These are phyloP conservation scores for Datura wrightii DNA, from an alignment of 257 asterid species.

Conservation along the genomic window DNA sequence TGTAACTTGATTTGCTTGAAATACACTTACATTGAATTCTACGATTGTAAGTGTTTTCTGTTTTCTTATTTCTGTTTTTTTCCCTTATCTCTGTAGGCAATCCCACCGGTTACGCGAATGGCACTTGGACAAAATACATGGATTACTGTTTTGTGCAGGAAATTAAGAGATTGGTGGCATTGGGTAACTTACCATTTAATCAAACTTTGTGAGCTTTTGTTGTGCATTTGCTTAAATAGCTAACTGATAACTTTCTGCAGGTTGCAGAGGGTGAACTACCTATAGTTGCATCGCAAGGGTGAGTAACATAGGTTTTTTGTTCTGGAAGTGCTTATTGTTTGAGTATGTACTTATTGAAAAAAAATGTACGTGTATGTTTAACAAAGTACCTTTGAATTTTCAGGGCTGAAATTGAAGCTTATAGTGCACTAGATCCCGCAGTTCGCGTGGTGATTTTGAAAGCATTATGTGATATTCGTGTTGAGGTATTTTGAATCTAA, in stretches of 20 bases:
- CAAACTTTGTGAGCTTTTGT: slow-evolving; percentile 31
- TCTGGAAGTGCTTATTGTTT: slow-evolving; percentile 19
- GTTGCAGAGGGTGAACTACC: slow-evolving; percentile 98
- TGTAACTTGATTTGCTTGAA: neutral
- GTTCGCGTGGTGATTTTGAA: slow-evolving; percentile 91
- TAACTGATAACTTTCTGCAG: slow-evolving; percentile 52
- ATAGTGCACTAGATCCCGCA: slow-evolving; percentile 79
- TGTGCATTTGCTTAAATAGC: slow-evolving; percentile 31
- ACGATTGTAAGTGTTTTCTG: neutral
- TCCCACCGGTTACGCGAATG: slow-evolving; percentile 94
- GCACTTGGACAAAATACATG: slow-evolving; percentile 90
- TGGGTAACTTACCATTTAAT: slow-evolving; percentile 67
- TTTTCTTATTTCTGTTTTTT: slow-evolving; percentile 34
- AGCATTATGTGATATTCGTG: slow-evolving; percentile 98
- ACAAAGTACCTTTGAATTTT: slow-evolving; percentile 31
- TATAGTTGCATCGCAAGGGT: slow-evolving; percentile 98
- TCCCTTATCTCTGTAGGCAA: slow-evolving; percentile 61
- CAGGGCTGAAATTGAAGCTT: slow-evolving; percentile 91
- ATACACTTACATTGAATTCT: neutral
- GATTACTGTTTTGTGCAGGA: slow-evolving; percentile 92
- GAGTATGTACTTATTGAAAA: neutral
- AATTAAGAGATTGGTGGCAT: slow-evolving; percentile 98
- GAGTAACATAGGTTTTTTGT: slow-evolving; percentile 41
- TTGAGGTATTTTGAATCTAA: slow-evolving; percentile 67
- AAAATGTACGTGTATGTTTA: neutral